Evolutionary conservation across 176 grass and related monocot species (phyloP), one percentile per base, ranked within the genome.

Genomic region (Rhynchospora tenuis): DNA sequence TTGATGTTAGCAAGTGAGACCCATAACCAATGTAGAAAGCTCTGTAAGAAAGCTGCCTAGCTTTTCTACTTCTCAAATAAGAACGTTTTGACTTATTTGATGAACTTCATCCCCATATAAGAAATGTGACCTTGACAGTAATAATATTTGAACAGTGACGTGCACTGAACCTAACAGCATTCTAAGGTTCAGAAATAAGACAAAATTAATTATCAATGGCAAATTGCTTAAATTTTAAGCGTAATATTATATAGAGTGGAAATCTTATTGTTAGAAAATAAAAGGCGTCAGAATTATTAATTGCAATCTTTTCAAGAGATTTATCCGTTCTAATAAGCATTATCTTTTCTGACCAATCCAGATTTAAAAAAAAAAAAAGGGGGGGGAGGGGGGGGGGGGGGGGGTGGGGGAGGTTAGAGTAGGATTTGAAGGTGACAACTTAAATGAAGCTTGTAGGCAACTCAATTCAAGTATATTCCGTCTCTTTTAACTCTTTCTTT

Each of bases 391-490:
- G n/a, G n/a, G n/a, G n/a, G n/a, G n/a, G n/a, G n/a, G n/a, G n/a
- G n/a, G n/a, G n/a, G n/a, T n/a, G n/a, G n/a, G n/a, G n/a, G n/a
- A 64, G 33, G 15, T 27, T 82, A 82, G 31, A 81, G 27, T 33
- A 42, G 57, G 44, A 81, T 81, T 82, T 82, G 17, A 43, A 48
- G 46, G 62, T 26, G 61, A 63, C 59, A 82, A 67, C 62, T 51
- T 66, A 82, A 82, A 67, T 54, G 61, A 82, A 82, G 23, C 46
- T 28, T 50, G 62, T 26, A 81, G n/a, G 9, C 57, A 47, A 22
- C 31, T 66, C 80, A 67, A 82, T 82, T 64, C 61, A 82, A 82
- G 80, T 84, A 73, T 75, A 59, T 84, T 84, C 50, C 29, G 13
- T 58, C 15, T 74, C 29, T 58, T 57, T 74, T 26, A 22, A 59